phyloP scores from a whole-genome alignment of 306 rosid species.

The Pterocarpus macrocarpus region DNA sequence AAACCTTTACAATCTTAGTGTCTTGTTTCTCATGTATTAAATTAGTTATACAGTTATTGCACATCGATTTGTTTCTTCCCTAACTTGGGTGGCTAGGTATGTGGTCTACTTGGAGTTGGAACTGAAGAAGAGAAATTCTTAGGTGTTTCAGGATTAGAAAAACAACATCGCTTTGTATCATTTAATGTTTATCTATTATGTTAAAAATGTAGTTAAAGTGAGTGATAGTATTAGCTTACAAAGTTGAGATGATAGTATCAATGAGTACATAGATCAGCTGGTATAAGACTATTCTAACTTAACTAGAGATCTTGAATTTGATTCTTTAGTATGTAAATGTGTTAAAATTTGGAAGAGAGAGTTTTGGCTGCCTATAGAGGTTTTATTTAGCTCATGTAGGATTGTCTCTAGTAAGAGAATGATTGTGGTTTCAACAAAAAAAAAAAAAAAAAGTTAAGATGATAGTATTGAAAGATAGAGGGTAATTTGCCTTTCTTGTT shows the following conservation, averaged over 20 bases:
- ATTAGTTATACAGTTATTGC: constrained; percentile 10
- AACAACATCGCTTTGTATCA: not conserved
- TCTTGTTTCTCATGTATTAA: constrained; percentile 38
- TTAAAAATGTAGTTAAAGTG: not conserved
- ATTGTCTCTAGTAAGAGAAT: too few relatives aligned
- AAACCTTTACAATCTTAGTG: constrained; percentile 29
- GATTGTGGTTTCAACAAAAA: too few relatives aligned
- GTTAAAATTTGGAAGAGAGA: too few relatives aligned
- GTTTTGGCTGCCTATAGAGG: too few relatives aligned
- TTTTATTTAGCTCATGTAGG: too few relatives aligned
- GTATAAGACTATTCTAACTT: too few relatives aligned
- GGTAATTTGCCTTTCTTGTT: too few relatives aligned
- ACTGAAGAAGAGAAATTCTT: not conserved
- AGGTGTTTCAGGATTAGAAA: not conserved
- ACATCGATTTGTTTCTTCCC: constrained; percentile 32
- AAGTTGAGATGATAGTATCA: not conserved
- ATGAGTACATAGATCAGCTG: too few relatives aligned
- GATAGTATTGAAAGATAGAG: too few relatives aligned
- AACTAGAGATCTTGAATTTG: too few relatives aligned
- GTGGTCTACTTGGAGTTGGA: not conserved
- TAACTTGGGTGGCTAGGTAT: not conserved
- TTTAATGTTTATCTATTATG: not conserved
- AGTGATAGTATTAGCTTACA: not conserved
- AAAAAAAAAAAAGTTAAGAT: too few relatives aligned
- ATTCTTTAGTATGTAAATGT: too few relatives aligned